Conservation (phyloP, 495 filamentous ascomycete genomes). For the Rostrohypoxylon terebratum region DNA sequence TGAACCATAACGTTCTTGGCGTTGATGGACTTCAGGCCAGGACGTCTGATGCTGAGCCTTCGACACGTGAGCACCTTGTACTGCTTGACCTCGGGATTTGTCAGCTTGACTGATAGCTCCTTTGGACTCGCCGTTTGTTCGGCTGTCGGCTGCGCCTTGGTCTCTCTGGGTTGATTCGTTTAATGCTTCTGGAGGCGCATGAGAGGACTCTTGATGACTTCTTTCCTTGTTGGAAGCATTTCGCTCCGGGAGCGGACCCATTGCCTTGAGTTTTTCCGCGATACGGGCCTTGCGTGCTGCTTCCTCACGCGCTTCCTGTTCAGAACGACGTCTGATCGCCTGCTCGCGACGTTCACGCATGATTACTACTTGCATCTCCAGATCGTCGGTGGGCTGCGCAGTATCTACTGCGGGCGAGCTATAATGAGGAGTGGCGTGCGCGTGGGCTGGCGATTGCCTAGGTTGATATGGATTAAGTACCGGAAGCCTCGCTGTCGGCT, state of each 20-base stretch:
- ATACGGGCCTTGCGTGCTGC: slow-evolving; percentile 84
- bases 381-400: slow-evolving; percentile 63
- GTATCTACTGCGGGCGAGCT: slow-evolving; percentile 51
- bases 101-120: slow-evolving; percentile 25
- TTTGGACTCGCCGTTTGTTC: slow-evolving; percentile 29
- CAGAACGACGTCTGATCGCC: slow-evolving; percentile 79
- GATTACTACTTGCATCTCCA: slow-evolving; percentile 78
- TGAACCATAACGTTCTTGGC: slow-evolving; percentile 52
- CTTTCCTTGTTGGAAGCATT: slow-evolving; percentile 63
- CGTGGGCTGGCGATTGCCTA: slow-evolving; percentile 61
- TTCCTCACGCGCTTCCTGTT: slow-evolving; percentile 85
- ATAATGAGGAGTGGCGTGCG: slow-evolving; percentile 60
- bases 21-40: slow-evolving; percentile 47
- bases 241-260: slow-evolving; percentile 77
- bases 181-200: slow-evolving; percentile 32
- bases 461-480: slow-evolving; percentile 61
- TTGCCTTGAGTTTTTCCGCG: slow-evolving; percentile 79
- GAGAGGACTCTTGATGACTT: slow-evolving; percentile 9
- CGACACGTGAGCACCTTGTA: slow-evolving; percentile 24
- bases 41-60: slow-evolving; percentile 31
- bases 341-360: slow-evolving; percentile 86
- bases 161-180: not conserved
- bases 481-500: slow-evolving; percentile 50
- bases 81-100: slow-evolving; percentile 17
- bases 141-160: not conserved